Conservation (phyloP, 441 rosid species). For the Breynia disticha region DNA sequence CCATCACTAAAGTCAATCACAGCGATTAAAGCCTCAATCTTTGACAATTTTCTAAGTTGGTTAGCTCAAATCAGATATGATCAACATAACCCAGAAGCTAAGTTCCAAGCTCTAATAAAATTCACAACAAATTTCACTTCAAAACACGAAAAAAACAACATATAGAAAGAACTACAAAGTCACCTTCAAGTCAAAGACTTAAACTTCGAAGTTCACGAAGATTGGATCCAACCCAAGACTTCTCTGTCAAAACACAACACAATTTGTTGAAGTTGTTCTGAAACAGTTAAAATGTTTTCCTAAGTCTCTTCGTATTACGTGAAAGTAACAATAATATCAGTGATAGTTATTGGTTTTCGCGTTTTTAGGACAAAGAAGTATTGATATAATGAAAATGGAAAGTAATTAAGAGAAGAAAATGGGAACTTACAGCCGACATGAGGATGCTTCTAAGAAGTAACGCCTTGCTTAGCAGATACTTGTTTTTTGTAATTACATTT, state of each 20-base stretch:
- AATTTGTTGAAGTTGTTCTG: too few species aligned
- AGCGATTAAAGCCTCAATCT: not conserved
- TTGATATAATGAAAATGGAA: not conserved
- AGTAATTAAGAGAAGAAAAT: not conserved
- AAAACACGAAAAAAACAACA: too few species aligned
- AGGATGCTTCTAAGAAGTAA: conserved; percentile 7
- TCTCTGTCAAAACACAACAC: too few species aligned
- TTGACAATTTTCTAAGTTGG: not conserved
- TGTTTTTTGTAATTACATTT: too few species aligned
- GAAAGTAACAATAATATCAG: not conserved
- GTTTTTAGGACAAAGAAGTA: not conserved
- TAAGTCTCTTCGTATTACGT: too few species aligned
- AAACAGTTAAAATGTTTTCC: too few species aligned
- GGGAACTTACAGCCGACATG: conserved; percentile 1
- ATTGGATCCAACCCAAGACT: too few species aligned
- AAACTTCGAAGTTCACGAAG: too few species aligned
- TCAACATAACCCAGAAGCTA: not conserved
- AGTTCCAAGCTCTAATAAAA: not conserved
- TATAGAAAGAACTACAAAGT: too few species aligned
- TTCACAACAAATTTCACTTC: too few species aligned
- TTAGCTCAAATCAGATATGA: not conserved
- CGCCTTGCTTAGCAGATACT: not conserved
- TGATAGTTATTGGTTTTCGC: not conserved
- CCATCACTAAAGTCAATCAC: not conserved
- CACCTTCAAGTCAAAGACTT: too few species aligned